phyloP scores from a whole-genome alignment of 1,284 basidiomycete species.

The Neolentinus lepideus region DNA sequence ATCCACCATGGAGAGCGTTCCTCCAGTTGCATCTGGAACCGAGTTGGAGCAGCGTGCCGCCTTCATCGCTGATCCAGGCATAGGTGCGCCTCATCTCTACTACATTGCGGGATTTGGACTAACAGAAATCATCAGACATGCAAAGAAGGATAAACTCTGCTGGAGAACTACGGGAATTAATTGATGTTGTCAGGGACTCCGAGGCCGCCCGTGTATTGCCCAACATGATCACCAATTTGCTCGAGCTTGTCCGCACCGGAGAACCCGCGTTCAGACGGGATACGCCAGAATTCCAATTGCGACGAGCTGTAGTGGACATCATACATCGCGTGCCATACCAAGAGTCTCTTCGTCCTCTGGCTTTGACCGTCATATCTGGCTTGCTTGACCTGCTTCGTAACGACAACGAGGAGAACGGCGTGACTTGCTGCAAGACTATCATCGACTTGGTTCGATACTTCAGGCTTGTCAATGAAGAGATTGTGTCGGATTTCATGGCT shows the following conservation, averaged over 20 bases:
- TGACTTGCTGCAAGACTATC: constrained; percentile 87
- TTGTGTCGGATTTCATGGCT: constrained; percentile 76
- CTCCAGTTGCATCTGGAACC: constrained; percentile 39
- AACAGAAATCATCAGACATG: constrained; percentile 40
- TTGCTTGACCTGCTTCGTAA: constrained; percentile 80
- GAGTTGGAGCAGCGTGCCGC: constrained; percentile 67
- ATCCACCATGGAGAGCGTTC: constrained; percentile 32
- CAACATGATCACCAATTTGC: constrained; percentile 72
- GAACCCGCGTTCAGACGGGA: constrained; percentile 77
- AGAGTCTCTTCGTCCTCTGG: constrained; percentile 72
- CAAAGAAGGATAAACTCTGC: constrained; percentile 65
- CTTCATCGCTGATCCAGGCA: constrained; percentile 65
- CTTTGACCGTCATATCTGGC: constrained; percentile 63
- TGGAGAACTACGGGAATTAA: constrained; percentile 79
- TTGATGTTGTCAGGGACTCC: constrained; percentile 74
- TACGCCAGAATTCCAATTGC: constrained; percentile 78
- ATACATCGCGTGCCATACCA: constrained; percentile 83
- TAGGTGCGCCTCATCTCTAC: constrained; percentile 34
- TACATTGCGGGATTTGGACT: constrained; percentile 5
- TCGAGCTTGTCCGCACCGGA: constrained; percentile 73
- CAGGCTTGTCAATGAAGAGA: constrained; percentile 71
- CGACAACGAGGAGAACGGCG: constrained; percentile 97
- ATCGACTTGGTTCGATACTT: constrained; percentile 75
- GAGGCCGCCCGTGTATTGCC: constrained; percentile 72
- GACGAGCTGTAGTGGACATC: constrained; percentile 82